Percentiles rank a stretch among this genome's conserved stretches.
Conservation (phyloP, 2,329 filamentous ascomycete species). For the Zarea fungicola region DNA sequence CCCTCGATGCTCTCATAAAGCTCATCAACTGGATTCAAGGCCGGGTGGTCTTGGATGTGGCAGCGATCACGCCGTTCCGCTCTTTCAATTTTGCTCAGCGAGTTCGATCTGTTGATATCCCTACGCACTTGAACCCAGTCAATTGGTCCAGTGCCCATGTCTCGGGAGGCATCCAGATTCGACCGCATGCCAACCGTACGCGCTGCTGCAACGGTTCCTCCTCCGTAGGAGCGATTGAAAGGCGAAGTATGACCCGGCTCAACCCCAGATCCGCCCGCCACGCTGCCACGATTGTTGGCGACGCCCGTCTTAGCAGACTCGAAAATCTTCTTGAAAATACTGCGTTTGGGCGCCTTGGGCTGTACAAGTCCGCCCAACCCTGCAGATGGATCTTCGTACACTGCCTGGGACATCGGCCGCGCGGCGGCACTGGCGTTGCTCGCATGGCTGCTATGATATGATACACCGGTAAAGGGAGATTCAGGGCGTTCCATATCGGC, state of each 20-base stretch:
- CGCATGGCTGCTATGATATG: slow-evolving; percentile 85
- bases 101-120: slow-evolving; percentile 93
- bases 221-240: slow-evolving; percentile 31
- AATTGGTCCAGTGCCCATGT: slow-evolving; percentile 53
- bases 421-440: slow-evolving; percentile 42
- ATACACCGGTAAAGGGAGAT: slow-evolving; percentile 69
- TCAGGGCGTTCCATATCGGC: slow-evolving; percentile 52
- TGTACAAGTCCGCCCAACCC: slow-evolving; percentile 72
- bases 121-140: slow-evolving; percentile 98
- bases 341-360: slow-evolving; percentile 76
- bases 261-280: slow-evolving; percentile 53
- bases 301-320: slow-evolving; percentile 92
- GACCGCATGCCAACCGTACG: slow-evolving; percentile 31
- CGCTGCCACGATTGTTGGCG: slow-evolving; percentile 80
- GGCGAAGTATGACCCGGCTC: slow-evolving; percentile 39
- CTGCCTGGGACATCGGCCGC: slow-evolving; percentile 60
- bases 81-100: slow-evolving; percentile 81
- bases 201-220: slow-evolving; percentile 24
- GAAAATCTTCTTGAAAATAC: slow-evolving; percentile 93
- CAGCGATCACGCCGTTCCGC: slow-evolving; percentile 82
- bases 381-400: slow-evolving; percentile 59
- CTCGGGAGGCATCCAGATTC: slow-evolving; percentile 53
- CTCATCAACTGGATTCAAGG: slow-evolving; percentile 84
- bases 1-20: slow-evolving; percentile 80
- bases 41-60: slow-evolving; percentile 88